Evolutionary conservation across 2,329 filamentous ascomycete genomes (phyloP).

Genomic region (Aureobasidium subglaciale): DNA sequence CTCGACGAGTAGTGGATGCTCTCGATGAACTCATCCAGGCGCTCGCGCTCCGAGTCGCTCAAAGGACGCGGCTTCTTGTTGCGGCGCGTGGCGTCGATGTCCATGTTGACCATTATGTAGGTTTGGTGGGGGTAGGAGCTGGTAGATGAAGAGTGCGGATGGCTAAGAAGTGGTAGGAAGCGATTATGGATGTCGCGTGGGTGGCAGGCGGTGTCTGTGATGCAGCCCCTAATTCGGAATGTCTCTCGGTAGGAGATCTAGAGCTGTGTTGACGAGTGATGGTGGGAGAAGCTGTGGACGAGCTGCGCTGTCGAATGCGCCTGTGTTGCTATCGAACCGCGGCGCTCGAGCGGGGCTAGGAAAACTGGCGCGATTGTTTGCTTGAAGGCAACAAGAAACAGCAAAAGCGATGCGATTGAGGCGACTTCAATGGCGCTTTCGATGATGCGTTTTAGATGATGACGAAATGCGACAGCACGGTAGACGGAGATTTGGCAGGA

Average conservation of each 20-base stretch:
- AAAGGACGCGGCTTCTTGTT: constrained; percentile 80
- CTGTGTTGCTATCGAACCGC: background rate
- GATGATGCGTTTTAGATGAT: background rate
- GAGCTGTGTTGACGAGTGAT: background rate
- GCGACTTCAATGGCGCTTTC: background rate
- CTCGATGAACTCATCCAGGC: constrained; percentile 85
- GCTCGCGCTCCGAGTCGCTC: constrained; percentile 70
- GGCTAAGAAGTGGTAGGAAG: background rate
- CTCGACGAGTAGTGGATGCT: constrained; percentile 91
- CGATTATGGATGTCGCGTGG: background rate
- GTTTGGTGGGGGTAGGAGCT: background rate
- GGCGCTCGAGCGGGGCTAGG: background rate
- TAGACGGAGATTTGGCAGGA: background rate
- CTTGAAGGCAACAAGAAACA: constrained; percentile 5
- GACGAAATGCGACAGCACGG: background rate
- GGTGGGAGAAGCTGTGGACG: background rate
- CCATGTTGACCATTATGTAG: constrained; percentile 30
- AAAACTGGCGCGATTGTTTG: constrained; percentile 1
- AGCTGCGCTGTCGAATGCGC: constrained; percentile 8
- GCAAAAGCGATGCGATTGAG: background rate
- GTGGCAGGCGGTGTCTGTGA: constrained; percentile 6
- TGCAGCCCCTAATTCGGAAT: constrained; percentile 5
- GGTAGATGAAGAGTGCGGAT: background rate
- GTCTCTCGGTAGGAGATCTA: background rate
- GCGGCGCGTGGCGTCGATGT: constrained; percentile 76